Evolutionary conservation across 768 basidiomycete genomes (phyloP).

Genomic region (Trametopsis cervina): DNA sequence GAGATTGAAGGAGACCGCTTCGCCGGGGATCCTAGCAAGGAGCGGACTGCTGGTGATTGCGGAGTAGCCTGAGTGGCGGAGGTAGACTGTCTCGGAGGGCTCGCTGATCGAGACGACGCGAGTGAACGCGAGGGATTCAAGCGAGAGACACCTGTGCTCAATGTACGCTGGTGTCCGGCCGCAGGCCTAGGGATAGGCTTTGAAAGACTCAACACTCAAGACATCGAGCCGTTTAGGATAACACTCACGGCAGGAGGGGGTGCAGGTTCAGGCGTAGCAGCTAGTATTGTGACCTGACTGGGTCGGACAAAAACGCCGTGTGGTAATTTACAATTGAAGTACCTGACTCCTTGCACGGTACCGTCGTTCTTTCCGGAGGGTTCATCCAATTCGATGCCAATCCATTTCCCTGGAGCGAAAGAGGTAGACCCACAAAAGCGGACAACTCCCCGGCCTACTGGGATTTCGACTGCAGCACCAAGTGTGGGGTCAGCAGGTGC

Average conservation of each 20-base stretch:
- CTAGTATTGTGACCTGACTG: constrained; percentile 67
- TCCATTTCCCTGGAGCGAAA: constrained; percentile 89
- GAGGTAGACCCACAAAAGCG: constrained; percentile 79
- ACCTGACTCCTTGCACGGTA: constrained; percentile 65
- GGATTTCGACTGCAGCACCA: constrained; percentile 73
- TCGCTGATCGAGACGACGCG: constrained; percentile 56
- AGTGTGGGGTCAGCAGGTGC: constrained; percentile 39
- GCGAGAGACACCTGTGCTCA: constrained; percentile 33
- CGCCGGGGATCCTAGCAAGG: constrained; percentile 39
- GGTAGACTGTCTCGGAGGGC: constrained; percentile 48
- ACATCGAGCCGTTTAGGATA: not conserved
- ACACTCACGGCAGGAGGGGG: constrained; percentile 13
- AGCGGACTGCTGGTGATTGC: constrained; percentile 22
- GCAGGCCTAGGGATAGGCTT: constrained; percentile 26
- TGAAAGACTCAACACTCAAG: too few relatives aligned
- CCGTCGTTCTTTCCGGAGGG: constrained; percentile 95
- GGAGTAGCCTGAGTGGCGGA: constrained; percentile 12
- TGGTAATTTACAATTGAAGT: constrained; percentile 72
- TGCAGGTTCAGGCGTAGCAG: constrained; percentile 12
- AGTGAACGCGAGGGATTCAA: constrained; percentile 20
- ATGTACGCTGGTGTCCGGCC: constrained; percentile 53
- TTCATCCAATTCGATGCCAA: constrained; percentile 84
- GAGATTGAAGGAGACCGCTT: constrained; percentile 45
- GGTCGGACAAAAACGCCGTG: constrained; percentile 89
- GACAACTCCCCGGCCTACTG: constrained; percentile 77